phyloP scores from a whole-genome alignment of 2,329 filamentous ascomycete genomes.

The Madurella mycetomatis region DNA sequence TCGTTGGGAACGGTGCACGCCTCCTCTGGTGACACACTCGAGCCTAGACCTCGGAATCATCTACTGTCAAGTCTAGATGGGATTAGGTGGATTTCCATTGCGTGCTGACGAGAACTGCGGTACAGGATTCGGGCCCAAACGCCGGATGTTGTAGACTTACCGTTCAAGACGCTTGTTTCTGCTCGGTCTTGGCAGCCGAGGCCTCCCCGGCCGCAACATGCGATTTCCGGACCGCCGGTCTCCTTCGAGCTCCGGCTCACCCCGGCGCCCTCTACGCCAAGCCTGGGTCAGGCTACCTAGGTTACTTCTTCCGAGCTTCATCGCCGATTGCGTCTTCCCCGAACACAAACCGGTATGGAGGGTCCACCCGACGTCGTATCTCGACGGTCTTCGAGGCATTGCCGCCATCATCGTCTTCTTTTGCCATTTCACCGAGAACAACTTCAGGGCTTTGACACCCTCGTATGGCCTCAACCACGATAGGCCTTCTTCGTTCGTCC shows the following conservation, averaged over 20 bases:
- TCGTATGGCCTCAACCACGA: constrained; percentile 35
- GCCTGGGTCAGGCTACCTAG: constrained; percentile 15
- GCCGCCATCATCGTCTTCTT: constrained; percentile 46
- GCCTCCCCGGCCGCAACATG: not conserved
- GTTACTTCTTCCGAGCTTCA: constrained; percentile 32
- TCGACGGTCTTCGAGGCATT: constrained; percentile 47
- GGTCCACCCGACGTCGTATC: constrained; percentile 42
- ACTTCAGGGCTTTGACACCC: constrained; percentile 32
- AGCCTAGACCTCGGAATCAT: too few species aligned
- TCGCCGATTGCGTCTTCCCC: constrained; percentile 31
- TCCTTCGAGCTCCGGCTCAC: constrained; percentile 2
- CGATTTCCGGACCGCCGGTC: constrained; percentile 1
- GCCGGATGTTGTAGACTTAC: not conserved
- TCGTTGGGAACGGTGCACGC: too few species aligned
- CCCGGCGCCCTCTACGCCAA: not conserved
- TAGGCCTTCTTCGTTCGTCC: constrained; percentile 33
- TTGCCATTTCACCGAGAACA: constrained; percentile 44
- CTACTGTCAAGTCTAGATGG: not conserved
- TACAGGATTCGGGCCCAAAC: not conserved
- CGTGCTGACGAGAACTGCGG: not conserved
- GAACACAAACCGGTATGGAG: constrained; percentile 28
- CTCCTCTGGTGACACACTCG: too few species aligned
- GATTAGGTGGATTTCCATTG: too few species aligned
- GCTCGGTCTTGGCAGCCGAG: not conserved
- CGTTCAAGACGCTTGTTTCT: not conserved